phyloP scores from a whole-genome alignment of 208 protist genomes.

The Leishmania gerbilli region DNA sequence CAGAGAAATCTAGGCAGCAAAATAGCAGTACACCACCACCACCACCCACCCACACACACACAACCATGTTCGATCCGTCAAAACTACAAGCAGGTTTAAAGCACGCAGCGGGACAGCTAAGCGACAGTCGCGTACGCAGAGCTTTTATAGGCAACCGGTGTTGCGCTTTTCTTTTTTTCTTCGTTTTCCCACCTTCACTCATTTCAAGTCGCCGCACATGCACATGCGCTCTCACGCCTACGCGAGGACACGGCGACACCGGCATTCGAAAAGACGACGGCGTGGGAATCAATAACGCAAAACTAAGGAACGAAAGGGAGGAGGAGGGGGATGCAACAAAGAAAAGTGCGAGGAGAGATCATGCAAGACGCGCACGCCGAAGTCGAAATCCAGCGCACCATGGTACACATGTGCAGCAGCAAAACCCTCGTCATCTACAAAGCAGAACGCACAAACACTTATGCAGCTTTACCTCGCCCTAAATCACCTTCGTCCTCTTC shows the following conservation, averaged over 20 bases:
- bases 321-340: conserved; percentile 4
- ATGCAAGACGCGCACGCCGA: not conserved
- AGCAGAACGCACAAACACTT: not conserved
- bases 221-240: not conserved
- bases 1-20: not conserved
- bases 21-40: not conserved
- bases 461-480: not conserved
- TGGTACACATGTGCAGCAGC: not conserved
- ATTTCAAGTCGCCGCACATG: not conserved
- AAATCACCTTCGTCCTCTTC: not conserved
- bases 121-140: not conserved
- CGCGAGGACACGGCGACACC: not conserved
- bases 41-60: too few relatives aligned
- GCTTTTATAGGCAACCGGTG: not conserved
- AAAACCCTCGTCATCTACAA: not conserved
- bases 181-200: too few relatives aligned
- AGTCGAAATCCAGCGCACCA: not conserved
- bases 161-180: too few relatives aligned
- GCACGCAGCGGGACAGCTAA: not conserved
- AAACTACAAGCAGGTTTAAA: not conserved
- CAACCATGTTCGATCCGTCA: not conserved
- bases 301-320: not conserved
- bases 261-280: not conserved
- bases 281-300: not conserved
- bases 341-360: not conserved